These are phyloP conservation scores for Yarrowia sp. DNA, from an alignment of 805 yeast species.

Conservation along the genomic window DNA sequence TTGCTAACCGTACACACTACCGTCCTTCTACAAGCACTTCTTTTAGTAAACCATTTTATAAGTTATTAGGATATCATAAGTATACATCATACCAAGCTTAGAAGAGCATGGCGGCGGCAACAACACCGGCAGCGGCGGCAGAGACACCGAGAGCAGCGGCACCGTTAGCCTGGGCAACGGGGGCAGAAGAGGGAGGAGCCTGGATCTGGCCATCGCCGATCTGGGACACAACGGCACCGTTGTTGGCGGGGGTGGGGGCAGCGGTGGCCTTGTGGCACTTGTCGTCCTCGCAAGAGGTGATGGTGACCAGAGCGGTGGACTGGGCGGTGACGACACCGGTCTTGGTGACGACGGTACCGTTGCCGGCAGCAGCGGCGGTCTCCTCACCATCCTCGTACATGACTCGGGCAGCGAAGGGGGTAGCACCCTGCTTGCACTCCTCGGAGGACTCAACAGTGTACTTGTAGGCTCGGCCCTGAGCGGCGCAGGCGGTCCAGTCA, in stretches of 20 bases:
- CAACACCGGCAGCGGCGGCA: slow-evolving; percentile 27
- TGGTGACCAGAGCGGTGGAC: slow-evolving; percentile 40
- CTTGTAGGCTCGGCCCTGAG: slow-evolving; percentile 5
- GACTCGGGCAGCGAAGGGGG: slow-evolving; percentile 28
- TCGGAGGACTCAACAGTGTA: slow-evolving; percentile 13
- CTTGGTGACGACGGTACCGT: slow-evolving; percentile 28
- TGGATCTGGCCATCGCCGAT: slow-evolving; percentile 30
- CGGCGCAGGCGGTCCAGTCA: slow-evolving; percentile 19
- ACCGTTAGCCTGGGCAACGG: slow-evolving; percentile 32
- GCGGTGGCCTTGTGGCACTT: slow-evolving; percentile 36
- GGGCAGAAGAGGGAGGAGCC: slow-evolving; percentile 34
- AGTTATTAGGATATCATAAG: slow-evolving; percentile 19
- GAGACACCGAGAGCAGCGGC: slow-evolving; percentile 29
- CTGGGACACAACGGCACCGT: slow-evolving; percentile 25
- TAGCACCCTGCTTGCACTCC: slow-evolving; percentile 20
- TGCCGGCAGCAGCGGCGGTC: slow-evolving; percentile 14
- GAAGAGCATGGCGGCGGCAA: slow-evolving; percentile 32
- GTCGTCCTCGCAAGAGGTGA: slow-evolving; percentile 39
- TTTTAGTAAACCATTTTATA: background rate
- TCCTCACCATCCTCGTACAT: background rate
- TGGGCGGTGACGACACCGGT: slow-evolving; percentile 26
- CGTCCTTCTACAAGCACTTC: too few relatives aligned
- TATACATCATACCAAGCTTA: slow-evolving; percentile 7
- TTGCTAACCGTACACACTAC: too few relatives aligned
- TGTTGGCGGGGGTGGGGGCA: slow-evolving; percentile 37